Base-by-base conservation (phyloP, 495 filamentous ascomycete genomes). In the Aspergillus cavernicola region DNA sequence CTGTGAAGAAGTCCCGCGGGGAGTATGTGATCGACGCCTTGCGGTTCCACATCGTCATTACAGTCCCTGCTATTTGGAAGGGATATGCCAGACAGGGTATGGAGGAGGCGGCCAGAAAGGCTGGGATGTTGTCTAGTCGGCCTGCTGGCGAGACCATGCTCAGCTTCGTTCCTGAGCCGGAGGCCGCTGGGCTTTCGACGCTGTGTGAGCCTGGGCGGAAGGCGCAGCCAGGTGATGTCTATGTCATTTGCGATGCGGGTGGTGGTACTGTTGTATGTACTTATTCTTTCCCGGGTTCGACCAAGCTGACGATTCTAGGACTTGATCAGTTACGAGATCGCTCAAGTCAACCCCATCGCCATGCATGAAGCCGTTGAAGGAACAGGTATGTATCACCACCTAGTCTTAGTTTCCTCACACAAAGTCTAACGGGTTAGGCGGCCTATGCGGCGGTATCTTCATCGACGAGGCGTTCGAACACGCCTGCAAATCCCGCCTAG, bases 241-340 rank as follows among this genome's bases (percentile, higher is more conserved):
- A 52, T 33, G 49, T 52, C 12, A 52, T 52, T 7, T 52, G 49
- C n/a, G 49, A 52, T n/a, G 49, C 49, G 2, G 49, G 49, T 23
- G 49, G 49, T 33, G 49, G 49, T 15, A 52, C 49, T 6, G 49
- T 52, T 23, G 49, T 52, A 42, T 9, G 49, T 52, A 16, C 28
- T 5, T 3, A 9, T 40, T n/a, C 24, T n/a, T 26, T 18, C 23
- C 12, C 1, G 7, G 2, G 13, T 2, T 15, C 15, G 3, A n/a
- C 47, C 5, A 11, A 12, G 4, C 47, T 50, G n/a, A 50, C 32
- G 10, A 4, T 15, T 19, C n/a, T 18, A 52, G 49, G 49, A 52
- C 28, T 42, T 52, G 49, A 52, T 52, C 18, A 52, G 49, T 16
- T 52, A 52, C 29, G 37, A 42, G 11, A 42, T 52, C 15, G 23